Base-by-base conservation (phyloP, 805 yeast genomes). In the Metschnikowia vanudenii region DNA sequence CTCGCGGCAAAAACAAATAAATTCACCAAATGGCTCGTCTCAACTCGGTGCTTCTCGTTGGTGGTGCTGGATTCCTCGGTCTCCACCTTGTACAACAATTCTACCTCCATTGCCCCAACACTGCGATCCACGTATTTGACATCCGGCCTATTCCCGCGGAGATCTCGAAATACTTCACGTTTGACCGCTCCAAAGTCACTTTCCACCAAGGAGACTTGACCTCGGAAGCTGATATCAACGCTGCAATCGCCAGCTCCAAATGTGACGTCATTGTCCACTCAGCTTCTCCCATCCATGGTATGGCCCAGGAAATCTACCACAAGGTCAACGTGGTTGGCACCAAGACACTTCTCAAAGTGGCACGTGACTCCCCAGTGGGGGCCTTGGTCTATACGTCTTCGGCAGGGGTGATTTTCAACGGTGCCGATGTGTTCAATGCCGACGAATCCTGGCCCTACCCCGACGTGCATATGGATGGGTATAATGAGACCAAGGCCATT, bases 381-480 rank as follows among this genome's bases (percentile, higher is more conserved):
- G 92, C 91, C 0, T 71, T 94, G 32, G 95, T 94, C 2, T 94
- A 91, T 69, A 94, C 99, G 1, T 91, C 97, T 0, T 88, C 97
- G 2, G 98, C 99, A 0, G 97, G 99, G 54, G 99, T 94, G 22
- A 85, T 91, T 28, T 94, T 94, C 73, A 88, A 92, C 63, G 99
- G 99, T n/a, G 85, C 81, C 50, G 96, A 92, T 60, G 75, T 94
- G 44, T 80, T 79, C 57, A 94, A 95, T 61, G 99, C 95, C 2
- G 94, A 92, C 65, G 99, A 94, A 70, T 69, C 85, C 13, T 86
- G 91, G 87, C 98, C 98, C 17, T 88, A 88, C 53, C 97, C 98
- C 1, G 81, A 78, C 38, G 78, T 81, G 37, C 94, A 95, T 52
- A 90, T 94, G 97, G 99, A 94, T 64, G 96, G 95, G 1, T 94